phyloP scores from a whole-genome alignment of 2,329 filamentous ascomycete genomes.

The Gnomoniopsis smithogilvyi region DNA sequence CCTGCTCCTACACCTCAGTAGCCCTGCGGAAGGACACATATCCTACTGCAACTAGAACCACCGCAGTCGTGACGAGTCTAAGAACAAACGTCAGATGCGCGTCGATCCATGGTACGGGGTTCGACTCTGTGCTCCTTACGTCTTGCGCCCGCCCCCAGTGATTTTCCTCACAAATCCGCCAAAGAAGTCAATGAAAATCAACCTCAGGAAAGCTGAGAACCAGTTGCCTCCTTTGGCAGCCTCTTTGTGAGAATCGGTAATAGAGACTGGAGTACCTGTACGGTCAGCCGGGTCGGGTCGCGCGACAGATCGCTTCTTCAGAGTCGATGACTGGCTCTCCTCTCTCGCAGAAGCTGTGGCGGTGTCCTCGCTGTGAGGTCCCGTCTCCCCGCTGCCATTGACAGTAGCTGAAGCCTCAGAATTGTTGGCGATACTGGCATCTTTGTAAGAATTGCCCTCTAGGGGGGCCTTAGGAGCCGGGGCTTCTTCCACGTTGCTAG shows the following conservation, averaged over 20 bases:
- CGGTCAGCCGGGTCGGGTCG: constrained; percentile 7
- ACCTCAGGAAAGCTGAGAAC: constrained; percentile 19
- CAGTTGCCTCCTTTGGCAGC: constrained; percentile 19
- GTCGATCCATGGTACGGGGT: constrained; percentile 5
- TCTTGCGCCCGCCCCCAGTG: constrained; percentile 15
- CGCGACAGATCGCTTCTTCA: constrained; percentile 14
- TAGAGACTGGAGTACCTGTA: constrained; percentile 9
- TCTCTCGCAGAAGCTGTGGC: constrained; percentile 12
- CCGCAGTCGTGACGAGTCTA: constrained; percentile 17
- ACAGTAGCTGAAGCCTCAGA: not conserved
- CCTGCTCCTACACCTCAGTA: not conserved
- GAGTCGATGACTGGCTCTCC: constrained; percentile 6
- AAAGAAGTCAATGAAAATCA: constrained; percentile 19
- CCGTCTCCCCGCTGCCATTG: not conserved
- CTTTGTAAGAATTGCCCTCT: not conserved
- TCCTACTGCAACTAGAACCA: constrained; percentile 14
- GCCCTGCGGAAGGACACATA: constrained; percentile 8
- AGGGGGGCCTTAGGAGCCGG: not conserved
- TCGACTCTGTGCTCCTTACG: constrained; percentile 16
- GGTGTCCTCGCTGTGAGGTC: not conserved
- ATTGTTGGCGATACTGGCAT: not conserved
- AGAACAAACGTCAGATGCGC: constrained; percentile 16
- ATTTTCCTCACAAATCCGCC: constrained; percentile 17
- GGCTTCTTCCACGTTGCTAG: not conserved
- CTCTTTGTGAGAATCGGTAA: constrained; percentile 12